phyloP scores from a whole-genome alignment of 2,329 filamentous ascomycete genomes.

The Didymellaceae sp. region DNA sequence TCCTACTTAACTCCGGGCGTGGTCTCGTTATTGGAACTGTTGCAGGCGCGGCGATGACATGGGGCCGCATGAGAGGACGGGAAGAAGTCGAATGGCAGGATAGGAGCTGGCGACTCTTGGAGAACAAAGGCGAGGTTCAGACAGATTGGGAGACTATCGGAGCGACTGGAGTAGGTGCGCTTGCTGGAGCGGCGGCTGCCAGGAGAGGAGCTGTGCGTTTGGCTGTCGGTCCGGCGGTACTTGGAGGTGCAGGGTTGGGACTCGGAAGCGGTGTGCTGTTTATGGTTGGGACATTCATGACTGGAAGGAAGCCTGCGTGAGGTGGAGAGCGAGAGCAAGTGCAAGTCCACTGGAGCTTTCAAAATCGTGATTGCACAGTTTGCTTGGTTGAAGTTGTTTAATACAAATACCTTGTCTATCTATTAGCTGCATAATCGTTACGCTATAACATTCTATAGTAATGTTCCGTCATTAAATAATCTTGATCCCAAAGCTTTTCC shows the following conservation, averaged over 20 bases:
- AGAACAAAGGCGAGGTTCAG: conserved; percentile 61
- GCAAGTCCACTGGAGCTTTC: no score
- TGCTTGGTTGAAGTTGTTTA: no score
- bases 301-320: conserved; percentile 25
- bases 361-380: no score
- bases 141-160: conserved; percentile 63
- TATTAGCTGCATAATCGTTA: no score
- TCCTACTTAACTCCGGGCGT: conserved; percentile 55
- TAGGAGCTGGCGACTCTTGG: conserved; percentile 66
- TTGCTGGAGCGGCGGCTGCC: conserved; percentile 40
- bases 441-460: no score
- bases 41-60: conserved; percentile 54
- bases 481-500: no score
- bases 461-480: no score
- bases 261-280: conserved; percentile 59
- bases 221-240: conserved; percentile 46
- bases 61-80: conserved; percentile 60
- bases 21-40: conserved; percentile 56
- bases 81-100: conserved; percentile 70
- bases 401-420: no score
- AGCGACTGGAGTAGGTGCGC: conserved; percentile 50
- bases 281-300: conserved; percentile 26
- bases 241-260: conserved; percentile 58
- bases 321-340: neutral
- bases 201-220: conserved; percentile 36